Base-by-base conservation (phyloP, 2,329 filamentous ascomycete species). In the Aspergillus carbonarius region DNA sequence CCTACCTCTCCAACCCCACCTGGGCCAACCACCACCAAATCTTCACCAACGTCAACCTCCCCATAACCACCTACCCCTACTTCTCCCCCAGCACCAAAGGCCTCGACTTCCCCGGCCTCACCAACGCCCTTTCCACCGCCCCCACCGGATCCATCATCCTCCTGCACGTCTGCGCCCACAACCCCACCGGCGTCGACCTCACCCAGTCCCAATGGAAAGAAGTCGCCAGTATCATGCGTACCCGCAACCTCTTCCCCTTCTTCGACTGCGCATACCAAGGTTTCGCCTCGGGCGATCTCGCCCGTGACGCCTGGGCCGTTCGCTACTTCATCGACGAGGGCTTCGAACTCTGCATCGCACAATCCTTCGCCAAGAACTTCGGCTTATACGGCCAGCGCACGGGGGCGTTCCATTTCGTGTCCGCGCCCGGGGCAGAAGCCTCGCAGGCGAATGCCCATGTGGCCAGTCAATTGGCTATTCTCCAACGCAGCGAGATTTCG, bases 11-110 rank as follows among this genome's bases (percentile, higher is more conserved):
- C 71, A 90, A 90, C 76, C 95, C 95, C 54, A 99, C 95, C 62
- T 99, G 95, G 95, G 92, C 90, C 67, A 99, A 99, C 82, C 95
- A 99, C 86, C 88, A 96, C 81, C 95, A 98, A 78, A 97, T 99
- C 83, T 96, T 99, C 82, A 85, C 83, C 78, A 98, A 98, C 74
- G 92, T 97, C 72, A 83, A 85, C 68, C 82, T 98, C 30, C 80
- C 86, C 34, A 85, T 92, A 69, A 88, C 88, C 67, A 86, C 86
- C 65, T 99, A 99, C 81, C 95, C 93, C 51, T 99, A 99, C 83
- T 99, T 96, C 81, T 88, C 88, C 76, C 87, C 91, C 74, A 75
- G 90, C 73, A 96, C 93, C 65, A 93, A 92, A 75, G 93, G 92
- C 51, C 88, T 99, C 54, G 92, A 98, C 78, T 93, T 96, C 71